Evolutionary conservation across 495 filamentous ascomycete species (phyloP), one percentile per base, ranked within the genome.

Genomic region (Penicillium ucsense): DNA sequence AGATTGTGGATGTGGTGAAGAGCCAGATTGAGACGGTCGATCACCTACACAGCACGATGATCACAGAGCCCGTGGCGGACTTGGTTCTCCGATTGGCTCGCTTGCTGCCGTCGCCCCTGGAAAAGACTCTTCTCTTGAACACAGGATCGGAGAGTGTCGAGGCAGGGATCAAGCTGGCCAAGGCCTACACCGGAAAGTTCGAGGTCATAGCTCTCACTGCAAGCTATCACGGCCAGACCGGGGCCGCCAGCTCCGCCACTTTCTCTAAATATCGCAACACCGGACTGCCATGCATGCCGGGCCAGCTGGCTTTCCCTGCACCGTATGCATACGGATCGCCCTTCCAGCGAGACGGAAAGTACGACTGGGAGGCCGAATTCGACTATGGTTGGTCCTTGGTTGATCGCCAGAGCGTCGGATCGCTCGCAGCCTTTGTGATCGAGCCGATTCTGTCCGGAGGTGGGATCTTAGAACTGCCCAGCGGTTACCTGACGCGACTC

Each of bases 281-380:
- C 0, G 67, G 71, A 10, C 73, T 41, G 8, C 70, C 61, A 6
- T 38, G 33, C 28, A 60, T 64, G 44, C 63, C 66, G 0, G 71
- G 72, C 0, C 63, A 66, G 45, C 53, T 70, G 9, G 67, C 65
- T 38, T 69, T 81, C 29, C 76, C 76, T 5, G 63, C 74, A 0
- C 78, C 76, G 2, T 73, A 80, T 32, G 67, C 71, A 0, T 82
- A 80, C 48, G 69, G 78, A 1, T 79, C 70, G 0, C 53, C 66
- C 0, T 79, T 79, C 44, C 67, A 70, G 6, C 61, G 65, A n/a
- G 71, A 78, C 46, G 73, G 76, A 2, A 66, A 66, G 0, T 76
- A 82, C 37, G 77, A 80, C 55, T 82, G 76, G 77, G 65, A 75
- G 42, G 57, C 72, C 0, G 77, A 81, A 53, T 57, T 81, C 39